These are phyloP conservation scores for Fusarium zealandicum DNA, from an alignment of 2,329 filamentous ascomycete genomes.

Conservation along the genomic window DNA sequence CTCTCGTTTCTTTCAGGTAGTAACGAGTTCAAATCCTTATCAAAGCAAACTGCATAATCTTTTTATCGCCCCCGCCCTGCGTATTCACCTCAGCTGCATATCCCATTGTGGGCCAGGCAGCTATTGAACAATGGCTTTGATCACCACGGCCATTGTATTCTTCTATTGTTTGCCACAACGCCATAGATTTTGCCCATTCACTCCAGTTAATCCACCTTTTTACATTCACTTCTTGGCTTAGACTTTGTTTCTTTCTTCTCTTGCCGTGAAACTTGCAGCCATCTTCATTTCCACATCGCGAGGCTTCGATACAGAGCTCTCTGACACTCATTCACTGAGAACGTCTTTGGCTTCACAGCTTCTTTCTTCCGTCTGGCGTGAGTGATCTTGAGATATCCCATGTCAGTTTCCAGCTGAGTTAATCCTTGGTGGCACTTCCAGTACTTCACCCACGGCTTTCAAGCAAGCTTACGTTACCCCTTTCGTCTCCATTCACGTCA, in stretches of 20 bases:
- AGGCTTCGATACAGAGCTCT: background rate
- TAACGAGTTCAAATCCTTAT: no score
- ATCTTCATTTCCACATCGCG: background rate
- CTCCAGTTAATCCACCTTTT: background rate
- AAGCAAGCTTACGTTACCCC: background rate
- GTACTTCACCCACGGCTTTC: slow-evolving; percentile 1
- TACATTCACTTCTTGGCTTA: background rate
- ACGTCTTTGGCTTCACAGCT: no score
- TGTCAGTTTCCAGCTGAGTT: background rate
- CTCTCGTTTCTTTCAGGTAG: no score
- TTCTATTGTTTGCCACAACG: background rate
- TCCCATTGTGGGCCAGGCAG: slow-evolving; percentile 17
- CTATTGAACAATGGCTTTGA: slow-evolving; percentile 17
- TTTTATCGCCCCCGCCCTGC: background rate
- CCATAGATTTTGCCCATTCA: background rate
- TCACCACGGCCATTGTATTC: background rate
- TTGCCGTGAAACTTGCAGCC: background rate
- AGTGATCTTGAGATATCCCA: background rate
- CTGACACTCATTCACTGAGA: no score
- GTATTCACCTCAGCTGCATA: slow-evolving; percentile 2
- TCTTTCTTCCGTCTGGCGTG: slow-evolving; percentile 2
- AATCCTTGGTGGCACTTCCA: background rate
- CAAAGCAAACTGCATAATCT: background rate
- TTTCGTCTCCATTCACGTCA: background rate
- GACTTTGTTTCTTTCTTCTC: background rate